phyloP scores from a whole-genome alignment of 2,329 filamentous ascomycete genomes.

The Talaromyces pinophilus region DNA sequence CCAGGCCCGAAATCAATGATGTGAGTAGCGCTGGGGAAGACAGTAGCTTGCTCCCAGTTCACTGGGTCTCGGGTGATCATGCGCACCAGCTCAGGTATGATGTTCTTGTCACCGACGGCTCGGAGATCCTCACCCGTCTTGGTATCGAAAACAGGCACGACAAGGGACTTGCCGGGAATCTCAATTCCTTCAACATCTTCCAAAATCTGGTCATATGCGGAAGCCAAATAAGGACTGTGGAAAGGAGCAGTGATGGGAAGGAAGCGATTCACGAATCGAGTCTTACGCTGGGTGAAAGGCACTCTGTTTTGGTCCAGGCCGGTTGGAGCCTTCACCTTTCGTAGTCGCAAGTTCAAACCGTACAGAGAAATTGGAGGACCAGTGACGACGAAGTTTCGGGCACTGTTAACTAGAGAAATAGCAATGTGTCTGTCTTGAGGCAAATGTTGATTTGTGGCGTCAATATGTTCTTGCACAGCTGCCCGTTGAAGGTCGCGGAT shows the following conservation, averaged over 20 bases:
- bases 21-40: conserved; percentile 87
- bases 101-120: conserved; percentile 67
- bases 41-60: conserved; percentile 93
- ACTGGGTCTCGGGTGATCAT: conserved; percentile 95
- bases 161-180: conserved; percentile 72
- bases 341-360: conserved; percentile 89
- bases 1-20: conserved; percentile 96
- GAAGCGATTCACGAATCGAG: conserved; percentile 96
- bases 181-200: conserved; percentile 81
- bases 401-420: conserved; percentile 95
- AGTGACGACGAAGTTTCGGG: conserved; percentile 93
- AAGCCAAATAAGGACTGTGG: conserved; percentile 89
- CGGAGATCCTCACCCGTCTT: conserved; percentile 84
- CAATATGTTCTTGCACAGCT: conserved; percentile 93
- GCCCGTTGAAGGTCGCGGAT: conserved; percentile 87
- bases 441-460: conserved; percentile 94
- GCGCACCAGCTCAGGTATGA: conserved; percentile 82
- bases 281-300: conserved; percentile 91
- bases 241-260: conserved; percentile 96
- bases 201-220: conserved; percentile 79
- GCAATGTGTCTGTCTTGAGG: conserved; percentile 89
- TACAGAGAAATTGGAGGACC: conserved; percentile 95
- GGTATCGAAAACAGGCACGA: conserved; percentile 86
- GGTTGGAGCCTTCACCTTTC: conserved; percentile 97
- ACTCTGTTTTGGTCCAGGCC: conserved; percentile 93